Base-by-base conservation (phyloP, 768 basidiomycete genomes). In the Porphyrellus cyaneotinctus region DNA sequence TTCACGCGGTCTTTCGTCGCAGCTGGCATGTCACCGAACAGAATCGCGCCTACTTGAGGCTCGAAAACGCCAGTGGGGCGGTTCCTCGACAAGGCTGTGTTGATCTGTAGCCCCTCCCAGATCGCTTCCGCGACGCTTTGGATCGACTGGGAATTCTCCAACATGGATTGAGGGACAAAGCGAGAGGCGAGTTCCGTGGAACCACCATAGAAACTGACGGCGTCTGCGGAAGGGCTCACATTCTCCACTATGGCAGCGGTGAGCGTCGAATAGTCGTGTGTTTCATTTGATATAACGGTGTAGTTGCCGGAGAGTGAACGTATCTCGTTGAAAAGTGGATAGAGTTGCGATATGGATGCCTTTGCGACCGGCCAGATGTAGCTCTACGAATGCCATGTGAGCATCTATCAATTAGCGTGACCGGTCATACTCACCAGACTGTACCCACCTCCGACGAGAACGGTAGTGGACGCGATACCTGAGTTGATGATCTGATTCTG, bases 21-120 rank as follows among this genome's bases (percentile, higher is more conserved):
- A 39, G 53, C 47, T 2, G 61, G 31, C 57, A 64, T 48, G 24
- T 51, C 46, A 4, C 54, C 61, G n/a, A 57, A 59, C 17, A 63
- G 15, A 18, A 49, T 32, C 1, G 35, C 45, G 6, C 37, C 24
- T 2, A 26, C 18, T 17, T 45, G 43, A 3, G 18, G 20, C 1
- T 44, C 20, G 26, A 47, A 48, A 0, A 49, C 38, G 13, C 47
- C 37, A 1, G 38, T 13, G 5, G 37, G 50, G 10, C 6, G 5
- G 2, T 32, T 43, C 31, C 15, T 31, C n/a, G 39, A 15, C 10
- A 33, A 44, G 8, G 47, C 36, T 1, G 46, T 39, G 41, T 32
- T 13, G 30, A 63, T 54, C 24, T 52, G 23, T 6, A 54, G 28
- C 14, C 61, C 61, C 28, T 49, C 6, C 62, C 58, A 60, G 37